These are phyloP conservation scores for Suillus subalutaceus DNA, from an alignment of 768 basidiomycete genomes.

Conservation along the genomic window DNA sequence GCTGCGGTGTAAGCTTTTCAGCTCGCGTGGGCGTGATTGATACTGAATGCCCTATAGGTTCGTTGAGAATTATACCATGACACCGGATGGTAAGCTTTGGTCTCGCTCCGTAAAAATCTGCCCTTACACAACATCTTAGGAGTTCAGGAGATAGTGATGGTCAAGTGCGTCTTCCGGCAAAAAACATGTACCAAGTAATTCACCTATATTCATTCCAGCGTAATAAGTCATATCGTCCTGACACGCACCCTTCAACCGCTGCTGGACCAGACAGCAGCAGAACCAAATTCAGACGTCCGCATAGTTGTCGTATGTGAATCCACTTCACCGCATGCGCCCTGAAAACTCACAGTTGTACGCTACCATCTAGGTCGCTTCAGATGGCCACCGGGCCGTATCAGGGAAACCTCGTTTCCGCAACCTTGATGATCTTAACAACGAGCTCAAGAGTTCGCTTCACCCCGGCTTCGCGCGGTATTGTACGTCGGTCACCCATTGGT, in stretches of 20 bases:
- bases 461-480: constrained; percentile 35
- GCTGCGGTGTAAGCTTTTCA: constrained; percentile 46
- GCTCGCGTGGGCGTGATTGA: not conserved
- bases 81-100: constrained; percentile 29
- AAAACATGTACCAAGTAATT: not conserved
- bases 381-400: constrained; percentile 25
- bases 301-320: constrained; percentile 53
- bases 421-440: constrained; percentile 39
- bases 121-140: constrained; percentile 29
- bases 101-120: no score
- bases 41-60: constrained; percentile 20
- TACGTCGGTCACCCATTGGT: constrained; percentile 14
- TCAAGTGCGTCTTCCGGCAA: constrained; percentile 41
- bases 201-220: constrained; percentile 30
- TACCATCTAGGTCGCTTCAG: constrained; percentile 36
- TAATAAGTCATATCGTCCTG: constrained; percentile 59
- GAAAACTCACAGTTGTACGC: not conserved
- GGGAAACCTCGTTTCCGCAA: constrained; percentile 29
- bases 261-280: constrained; percentile 49
- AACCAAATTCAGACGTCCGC: constrained; percentile 57
- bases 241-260: constrained; percentile 57
- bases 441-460: constrained; percentile 28
- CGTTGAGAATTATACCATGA: constrained; percentile 22
- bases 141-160: constrained; percentile 40
- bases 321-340: not conserved